Conservation (phyloP, 2,329 filamentous ascomycete genomes). For the Aspergillus alliaceus region DNA sequence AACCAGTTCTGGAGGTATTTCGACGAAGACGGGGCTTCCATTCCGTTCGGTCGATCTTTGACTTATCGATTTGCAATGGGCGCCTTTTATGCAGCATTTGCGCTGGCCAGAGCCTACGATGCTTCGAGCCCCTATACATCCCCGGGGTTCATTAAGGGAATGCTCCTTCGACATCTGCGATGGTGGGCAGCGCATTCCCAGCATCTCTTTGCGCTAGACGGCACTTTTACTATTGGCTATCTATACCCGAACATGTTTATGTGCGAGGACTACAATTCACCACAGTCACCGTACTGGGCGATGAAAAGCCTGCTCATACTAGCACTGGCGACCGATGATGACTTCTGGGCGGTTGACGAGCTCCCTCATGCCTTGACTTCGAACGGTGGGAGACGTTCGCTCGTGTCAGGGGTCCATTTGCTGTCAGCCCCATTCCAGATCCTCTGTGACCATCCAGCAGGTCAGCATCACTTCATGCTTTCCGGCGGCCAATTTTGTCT, state of each 20-base stretch:
- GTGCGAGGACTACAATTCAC: conserved; percentile 59
- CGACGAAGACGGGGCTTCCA: conserved; percentile 47
- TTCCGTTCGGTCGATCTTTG: conserved; percentile 54
- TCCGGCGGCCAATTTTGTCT: conserved; percentile 42
- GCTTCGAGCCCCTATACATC: conserved; percentile 36
- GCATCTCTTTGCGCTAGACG: conserved; percentile 49
- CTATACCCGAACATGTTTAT: conserved; percentile 55
- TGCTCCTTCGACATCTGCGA: conserved; percentile 51
- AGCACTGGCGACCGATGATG: conserved; percentile 34
- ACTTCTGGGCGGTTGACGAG: conserved; percentile 50
- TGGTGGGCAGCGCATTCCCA: conserved; percentile 50
- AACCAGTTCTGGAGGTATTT: conserved; percentile 51
- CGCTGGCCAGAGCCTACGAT: conserved; percentile 44
- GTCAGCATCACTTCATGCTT: conserved; percentile 45
- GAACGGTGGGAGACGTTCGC: neutral
- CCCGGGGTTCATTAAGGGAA: conserved; percentile 48
- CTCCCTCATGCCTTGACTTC: conserved; percentile 29
- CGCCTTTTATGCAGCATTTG: conserved; percentile 50
- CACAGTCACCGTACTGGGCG: conserved; percentile 57
- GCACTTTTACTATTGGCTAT: conserved; percentile 52
- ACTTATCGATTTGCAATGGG: conserved; percentile 55
- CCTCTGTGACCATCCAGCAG: conserved; percentile 36
- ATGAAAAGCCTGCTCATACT: conserved; percentile 52
- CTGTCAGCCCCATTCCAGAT: conserved; percentile 44
- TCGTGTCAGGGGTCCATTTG: neutral